Conservation (phyloP, 78 protist genomes). For the Dictyostelium brefeldianum region DNA sequence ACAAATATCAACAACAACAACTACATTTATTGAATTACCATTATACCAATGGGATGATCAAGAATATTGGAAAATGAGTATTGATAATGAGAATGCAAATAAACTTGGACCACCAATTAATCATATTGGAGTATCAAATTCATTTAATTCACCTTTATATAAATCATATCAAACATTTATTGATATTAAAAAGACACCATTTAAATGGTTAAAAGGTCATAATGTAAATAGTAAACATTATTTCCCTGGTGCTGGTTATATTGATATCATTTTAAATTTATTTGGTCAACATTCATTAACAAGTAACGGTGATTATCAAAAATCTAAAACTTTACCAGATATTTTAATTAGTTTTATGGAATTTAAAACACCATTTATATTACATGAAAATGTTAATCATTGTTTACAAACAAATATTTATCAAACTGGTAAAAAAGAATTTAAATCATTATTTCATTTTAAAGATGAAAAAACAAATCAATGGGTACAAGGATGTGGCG, state of each 20-base stretch:
- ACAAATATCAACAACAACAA: neutral
- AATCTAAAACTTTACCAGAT: neutral
- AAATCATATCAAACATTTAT: neutral
- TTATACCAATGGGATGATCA: conserved; percentile 30
- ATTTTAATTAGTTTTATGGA: neutral
- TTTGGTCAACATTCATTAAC: too few relatives aligned
- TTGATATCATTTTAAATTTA: neutral
- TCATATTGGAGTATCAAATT: too few relatives aligned
- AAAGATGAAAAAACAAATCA: neutral
- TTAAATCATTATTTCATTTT: neutral
- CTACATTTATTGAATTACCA: conserved; percentile 16
- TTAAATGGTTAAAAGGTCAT: conserved; percentile 25
- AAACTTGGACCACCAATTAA: too few relatives aligned
- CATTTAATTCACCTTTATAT: neutral
- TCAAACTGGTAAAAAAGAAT: conserved; percentile 12
- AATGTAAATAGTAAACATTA: neutral
- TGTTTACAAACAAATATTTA: neutral
- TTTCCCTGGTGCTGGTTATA: conserved; percentile 22
- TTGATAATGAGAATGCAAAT: too few relatives aligned
- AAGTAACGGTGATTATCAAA: too few relatives aligned
- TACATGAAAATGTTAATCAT: neutral
- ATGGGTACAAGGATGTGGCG: neutral
- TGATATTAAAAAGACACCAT: conserved; percentile 22
- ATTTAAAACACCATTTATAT: conserved; percentile 14
- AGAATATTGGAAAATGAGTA: neutral